phyloP scores from a whole-genome alignment of 352 stramenopile species.

The Phytophthora vignae region DNA sequence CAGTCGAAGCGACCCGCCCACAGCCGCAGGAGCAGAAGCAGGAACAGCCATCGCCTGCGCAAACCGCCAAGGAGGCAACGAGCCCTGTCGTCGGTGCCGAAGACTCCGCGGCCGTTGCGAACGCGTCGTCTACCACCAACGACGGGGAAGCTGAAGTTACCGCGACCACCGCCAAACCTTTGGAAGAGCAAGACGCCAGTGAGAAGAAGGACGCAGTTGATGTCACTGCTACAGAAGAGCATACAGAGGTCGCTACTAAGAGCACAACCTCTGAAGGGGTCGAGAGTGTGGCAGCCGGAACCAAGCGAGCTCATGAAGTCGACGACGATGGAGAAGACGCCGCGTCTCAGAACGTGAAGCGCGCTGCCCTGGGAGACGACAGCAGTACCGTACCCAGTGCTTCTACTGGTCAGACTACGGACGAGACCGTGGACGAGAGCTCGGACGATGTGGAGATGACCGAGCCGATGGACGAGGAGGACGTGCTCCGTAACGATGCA shows the following conservation, averaged over 20 bases:
- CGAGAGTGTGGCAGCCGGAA: constrained; percentile 1
- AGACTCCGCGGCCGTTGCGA: neutral
- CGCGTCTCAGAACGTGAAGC: constrained; percentile 23
- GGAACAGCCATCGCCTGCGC: neutral
- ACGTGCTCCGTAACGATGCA: constrained; percentile 21
- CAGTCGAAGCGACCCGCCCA: neutral
- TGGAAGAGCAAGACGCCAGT: neutral
- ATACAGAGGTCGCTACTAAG: neutral
- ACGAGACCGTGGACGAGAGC: constrained; percentile 41
- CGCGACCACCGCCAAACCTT: neutral
- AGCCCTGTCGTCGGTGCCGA: neutral
- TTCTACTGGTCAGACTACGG: constrained; percentile 29
- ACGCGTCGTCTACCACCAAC: neutral
- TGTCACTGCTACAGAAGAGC: neutral
- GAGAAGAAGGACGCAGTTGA: neutral
- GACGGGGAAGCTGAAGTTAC: constrained; percentile 2
- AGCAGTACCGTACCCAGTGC: constrained; percentile 8
- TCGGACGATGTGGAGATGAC: constrained; percentile 48
- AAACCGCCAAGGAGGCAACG: neutral
- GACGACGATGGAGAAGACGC: constrained; percentile 1
- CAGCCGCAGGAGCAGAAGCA: neutral
- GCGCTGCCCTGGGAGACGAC: constrained; percentile 19
- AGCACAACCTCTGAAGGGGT: neutral
- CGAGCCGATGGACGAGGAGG: constrained; percentile 28
- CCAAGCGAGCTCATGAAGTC: constrained; percentile 33